These are phyloP conservation scores for Candida arabinofermentans DNA, from an alignment of 805 yeast species.

Conservation along the genomic window DNA sequence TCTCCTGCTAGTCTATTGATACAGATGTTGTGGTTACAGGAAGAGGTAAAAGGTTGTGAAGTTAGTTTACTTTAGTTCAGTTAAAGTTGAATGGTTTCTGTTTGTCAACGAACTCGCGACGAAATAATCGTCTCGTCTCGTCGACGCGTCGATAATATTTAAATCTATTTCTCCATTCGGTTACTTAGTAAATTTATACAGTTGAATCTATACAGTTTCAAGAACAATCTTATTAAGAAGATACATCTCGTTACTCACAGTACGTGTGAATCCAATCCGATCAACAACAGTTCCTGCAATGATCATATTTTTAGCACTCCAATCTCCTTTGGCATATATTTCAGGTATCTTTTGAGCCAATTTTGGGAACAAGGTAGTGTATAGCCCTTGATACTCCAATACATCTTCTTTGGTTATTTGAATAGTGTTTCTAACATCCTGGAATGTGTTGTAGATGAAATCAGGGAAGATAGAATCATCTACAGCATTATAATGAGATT, in stretches of 20 bases:
- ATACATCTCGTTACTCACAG: slow-evolving; percentile 24
- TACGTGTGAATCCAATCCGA: slow-evolving; percentile 25
- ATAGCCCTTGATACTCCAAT: slow-evolving; percentile 47
- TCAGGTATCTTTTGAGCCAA: slow-evolving; percentile 45
- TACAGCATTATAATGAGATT: slow-evolving; percentile 28
- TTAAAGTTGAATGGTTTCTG: too few species aligned
- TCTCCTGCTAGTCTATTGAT: too few species aligned
- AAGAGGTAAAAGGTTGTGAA: too few species aligned
- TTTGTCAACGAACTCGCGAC: too few species aligned
- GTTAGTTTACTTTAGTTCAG: too few species aligned
- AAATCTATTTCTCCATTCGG: too few species aligned
- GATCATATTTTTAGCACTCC: slow-evolving; percentile 46
- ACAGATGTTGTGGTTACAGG: too few species aligned
- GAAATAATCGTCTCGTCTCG: too few species aligned
- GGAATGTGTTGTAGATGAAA: slow-evolving; percentile 38
- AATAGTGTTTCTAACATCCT: slow-evolving; percentile 29
- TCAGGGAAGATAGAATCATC: slow-evolving; percentile 42
- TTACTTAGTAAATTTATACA: background rate
- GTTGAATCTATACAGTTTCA: too few species aligned
- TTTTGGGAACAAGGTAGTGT: slow-evolving; percentile 39
- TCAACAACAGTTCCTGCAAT: slow-evolving; percentile 36
- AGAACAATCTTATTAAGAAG: slow-evolving; percentile 15
- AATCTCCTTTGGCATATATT: slow-evolving; percentile 46
- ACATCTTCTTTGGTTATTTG: slow-evolving; percentile 49
- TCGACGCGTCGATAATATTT: too few species aligned